Evolutionary conservation across 495 filamentous ascomycete species (phyloP).

Genomic region (Thermothielavioides terrestris): DNA sequence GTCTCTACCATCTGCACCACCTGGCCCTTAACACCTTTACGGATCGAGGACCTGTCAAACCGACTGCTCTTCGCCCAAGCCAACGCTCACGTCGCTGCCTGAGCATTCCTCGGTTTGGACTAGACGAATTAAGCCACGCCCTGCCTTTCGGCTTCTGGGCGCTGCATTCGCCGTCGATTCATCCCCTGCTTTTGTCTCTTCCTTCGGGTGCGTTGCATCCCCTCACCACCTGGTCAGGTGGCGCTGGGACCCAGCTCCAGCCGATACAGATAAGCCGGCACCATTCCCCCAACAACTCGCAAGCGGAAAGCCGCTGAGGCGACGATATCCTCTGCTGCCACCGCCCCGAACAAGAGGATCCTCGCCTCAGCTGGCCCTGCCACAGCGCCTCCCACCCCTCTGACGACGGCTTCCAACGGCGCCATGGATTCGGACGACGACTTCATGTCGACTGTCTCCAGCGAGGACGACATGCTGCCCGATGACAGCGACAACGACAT

Average conservation of each 20-base stretch:
- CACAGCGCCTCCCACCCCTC: constrained; percentile 46
- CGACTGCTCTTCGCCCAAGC: too few species aligned
- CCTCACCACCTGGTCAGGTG: constrained; percentile 3
- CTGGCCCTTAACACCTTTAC: too few species aligned
- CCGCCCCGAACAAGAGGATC: constrained; percentile 45
- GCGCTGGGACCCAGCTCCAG: constrained; percentile 2
- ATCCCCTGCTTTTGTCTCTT: neutral
- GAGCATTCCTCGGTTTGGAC: too few species aligned
- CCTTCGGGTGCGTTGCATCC: neutral
- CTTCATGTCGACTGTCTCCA: constrained; percentile 78
- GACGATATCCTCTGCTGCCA: constrained; percentile 42
- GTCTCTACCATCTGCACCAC: too few species aligned
- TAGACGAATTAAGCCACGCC: too few species aligned
- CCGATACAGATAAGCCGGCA: constrained; percentile 31
- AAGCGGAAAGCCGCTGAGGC: constrained; percentile 91
- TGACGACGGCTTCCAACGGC: constrained; percentile 47
- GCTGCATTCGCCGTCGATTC: neutral
- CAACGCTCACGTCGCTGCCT: too few species aligned
- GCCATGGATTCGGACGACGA: constrained; percentile 97
- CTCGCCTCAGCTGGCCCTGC: constrained; percentile 40
- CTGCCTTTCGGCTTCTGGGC: neutral
- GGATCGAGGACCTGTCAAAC: too few species aligned
- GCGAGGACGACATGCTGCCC: constrained; percentile 63
- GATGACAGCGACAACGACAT: constrained; percentile 71
- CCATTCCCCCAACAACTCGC: constrained; percentile 56